Base-by-base conservation (phyloP, 345 rosid species). In the Salix brachista region DNA sequence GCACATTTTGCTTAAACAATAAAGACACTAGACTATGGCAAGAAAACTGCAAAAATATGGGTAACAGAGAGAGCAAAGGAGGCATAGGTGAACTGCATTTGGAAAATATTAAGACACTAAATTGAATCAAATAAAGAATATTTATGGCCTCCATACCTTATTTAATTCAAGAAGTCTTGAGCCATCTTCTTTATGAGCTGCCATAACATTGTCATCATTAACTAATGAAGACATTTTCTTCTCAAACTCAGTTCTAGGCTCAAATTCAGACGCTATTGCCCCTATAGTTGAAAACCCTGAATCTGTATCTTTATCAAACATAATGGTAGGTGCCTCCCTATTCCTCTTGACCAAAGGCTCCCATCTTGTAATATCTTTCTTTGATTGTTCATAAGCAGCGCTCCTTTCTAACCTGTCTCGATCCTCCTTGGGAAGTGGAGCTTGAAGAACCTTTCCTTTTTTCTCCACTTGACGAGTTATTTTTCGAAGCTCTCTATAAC, bases 161-260 rank as follows among this genome's bases (percentile, higher is more conserved):
- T 91, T 95, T 77, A 93, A 75, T 74, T 95, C 99, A 69, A 95
- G 97, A 79, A 95, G 93, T 80, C 80, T 87, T 56, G 94, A 84
- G 32, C 98, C 98, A 85, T 95, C 99, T 72, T 88, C 87, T 71
- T 85, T 84, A 76, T 95, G 92, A 79, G 99, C 97, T 82, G 89
- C 94, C 78, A 70, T 79, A 75, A 93, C 88, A 78, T 86, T 86
- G 26, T 86, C 78, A 70, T 89, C 92, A 74, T 83, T 54, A 58
- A 92, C 90, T 69, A 96, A 82, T 66, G 91, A 87, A 60, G 94
- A 96, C 83, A 96, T 93, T 87, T 87, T 88, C 86, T 87, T 96
- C 92, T 96, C 98, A 88, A 96, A 90, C 54, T 88, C 91, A 52
- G 97, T 91, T 88, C 97, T 83, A 64, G 98, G 98, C 79, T 96